phyloP scores from a whole-genome alignment of 805 yeast genomes.

The Scheffersomyces coipomensis region DNA sequence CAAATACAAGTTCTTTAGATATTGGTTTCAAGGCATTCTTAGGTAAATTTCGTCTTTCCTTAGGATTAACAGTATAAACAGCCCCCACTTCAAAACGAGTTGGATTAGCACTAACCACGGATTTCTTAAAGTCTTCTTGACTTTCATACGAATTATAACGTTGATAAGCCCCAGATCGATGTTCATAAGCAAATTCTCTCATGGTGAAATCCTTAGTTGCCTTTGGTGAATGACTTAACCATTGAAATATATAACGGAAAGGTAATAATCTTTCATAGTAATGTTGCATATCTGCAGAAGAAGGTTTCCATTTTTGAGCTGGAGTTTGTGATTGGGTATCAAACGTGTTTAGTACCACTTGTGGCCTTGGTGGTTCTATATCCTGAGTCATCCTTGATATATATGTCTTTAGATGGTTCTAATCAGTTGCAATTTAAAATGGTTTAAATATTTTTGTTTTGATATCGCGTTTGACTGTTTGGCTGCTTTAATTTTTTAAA shows the following conservation, averaged over 20 bases:
- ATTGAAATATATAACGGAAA: slow-evolving; percentile 72
- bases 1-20: slow-evolving; percentile 87
- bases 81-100: slow-evolving; percentile 96
- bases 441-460: too few relatives aligned
- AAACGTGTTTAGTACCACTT: not conserved
- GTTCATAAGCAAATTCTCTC: slow-evolving; percentile 93
- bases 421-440: too few relatives aligned
- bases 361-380: not conserved
- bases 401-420: too few relatives aligned
- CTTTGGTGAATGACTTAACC: slow-evolving; percentile 85
- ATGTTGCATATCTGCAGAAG: slow-evolving; percentile 64
- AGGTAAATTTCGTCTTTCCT: slow-evolving; percentile 72
- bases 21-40: slow-evolving; percentile 77
- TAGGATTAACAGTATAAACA: slow-evolving; percentile 83
- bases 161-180: slow-evolving; percentile 82
- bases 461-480: too few relatives aligned
- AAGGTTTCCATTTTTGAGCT: slow-evolving; percentile 21
- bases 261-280: slow-evolving; percentile 75
- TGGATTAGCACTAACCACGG: slow-evolving; percentile 74
- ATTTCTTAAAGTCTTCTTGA: slow-evolving; percentile 71
- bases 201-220: slow-evolving; percentile 76
- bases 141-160: slow-evolving; percentile 78
- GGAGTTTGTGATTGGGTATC: not conserved
- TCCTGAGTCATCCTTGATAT: not conserved
- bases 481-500: too few relatives aligned